These are phyloP conservation scores for Metarhizium anisopliae DNA, from an alignment of 2,329 filamentous ascomycete genomes.

Conservation along the genomic window DNA sequence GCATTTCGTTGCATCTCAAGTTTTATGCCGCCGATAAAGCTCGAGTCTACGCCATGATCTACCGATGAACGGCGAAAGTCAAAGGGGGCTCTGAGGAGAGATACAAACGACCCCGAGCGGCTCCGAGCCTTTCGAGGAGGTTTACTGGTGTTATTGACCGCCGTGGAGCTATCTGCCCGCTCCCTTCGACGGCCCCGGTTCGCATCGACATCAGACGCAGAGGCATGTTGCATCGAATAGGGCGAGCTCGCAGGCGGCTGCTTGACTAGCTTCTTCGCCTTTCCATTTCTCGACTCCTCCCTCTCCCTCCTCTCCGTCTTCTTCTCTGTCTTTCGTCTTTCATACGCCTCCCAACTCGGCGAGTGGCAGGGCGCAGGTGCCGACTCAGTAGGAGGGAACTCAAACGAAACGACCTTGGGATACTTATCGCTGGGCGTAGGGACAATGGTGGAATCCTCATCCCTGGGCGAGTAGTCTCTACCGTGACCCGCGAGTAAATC, in stretches of 20 bases:
- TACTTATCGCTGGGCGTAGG: constrained; percentile 12
- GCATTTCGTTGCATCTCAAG: constrained; percentile 29
- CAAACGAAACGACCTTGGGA: constrained; percentile 23
- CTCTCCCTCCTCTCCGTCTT: constrained; percentile 29
- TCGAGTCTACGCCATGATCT: constrained; percentile 20
- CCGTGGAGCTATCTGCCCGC: constrained; percentile 7
- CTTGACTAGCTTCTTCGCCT: constrained; percentile 20
- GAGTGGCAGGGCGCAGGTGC: constrained; percentile 45
- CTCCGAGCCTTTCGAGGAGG: constrained; percentile 16
- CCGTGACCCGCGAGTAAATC: constrained; percentile 5
- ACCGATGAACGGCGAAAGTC: constrained; percentile 24
- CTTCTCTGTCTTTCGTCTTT: constrained; percentile 44
- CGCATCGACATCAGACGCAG: constrained; percentile 7
- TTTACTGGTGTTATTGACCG: constrained; percentile 10
- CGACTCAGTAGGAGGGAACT: constrained; percentile 20
- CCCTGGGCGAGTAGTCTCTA: constrained; percentile 3
- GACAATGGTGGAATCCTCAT: constrained; percentile 4
- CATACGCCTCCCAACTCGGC: constrained; percentile 52
- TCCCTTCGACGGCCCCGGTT: constrained; percentile 5
- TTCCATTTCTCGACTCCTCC: constrained; percentile 15
- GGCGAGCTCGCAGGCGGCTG: constrained; percentile 17
- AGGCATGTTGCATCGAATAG: constrained; percentile 7
- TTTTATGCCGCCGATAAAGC: constrained; percentile 33
- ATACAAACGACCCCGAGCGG: constrained; percentile 28
- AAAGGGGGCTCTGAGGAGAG: constrained; percentile 25